Evolutionary conservation across 345 rosid species (phyloP), one percentile per base, ranked within the genome.

Genomic region (Bruguiera parviflora): DNA sequence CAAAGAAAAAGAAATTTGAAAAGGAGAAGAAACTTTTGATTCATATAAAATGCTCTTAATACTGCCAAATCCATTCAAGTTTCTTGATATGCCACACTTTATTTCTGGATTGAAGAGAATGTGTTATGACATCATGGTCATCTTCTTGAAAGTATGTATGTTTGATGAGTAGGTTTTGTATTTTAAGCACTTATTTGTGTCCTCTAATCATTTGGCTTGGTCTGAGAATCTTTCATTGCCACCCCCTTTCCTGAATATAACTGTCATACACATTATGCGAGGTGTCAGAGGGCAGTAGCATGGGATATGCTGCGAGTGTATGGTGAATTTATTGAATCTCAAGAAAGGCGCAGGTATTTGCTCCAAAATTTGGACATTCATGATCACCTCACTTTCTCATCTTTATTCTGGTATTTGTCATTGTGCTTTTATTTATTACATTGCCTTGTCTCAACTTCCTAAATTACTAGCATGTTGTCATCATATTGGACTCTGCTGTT

Each of bases 261-360:
- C 55, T 28, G 5, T 73, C 19, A 20, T 46, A 21, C 35, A 22
- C 61, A 39, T 51, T 46, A n/a, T 74, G 21, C 69, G 77, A 33
- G 75, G 68, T 71, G 24, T 63, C 82, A 92, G 98, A 82, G 82
- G 57, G 98, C 96, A 67, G 86, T 82, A 75, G 94, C 96, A 0
- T 90, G 96, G 99, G 99, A 95, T 84, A 92, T 95, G 98, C 87
- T 95, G 72, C 90, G 70, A 85, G 91, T 95, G 74, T 92, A 95
- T 66, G 78, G 89, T 76, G 83, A 84, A 71, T 95, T 92, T 80
- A 71, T 95, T 73, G 93, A 88, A 63, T 71, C 89, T 70, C 82
- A 81, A 71, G 98, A 95, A 70, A 88, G 78, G 75, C 87, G 88
- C 84, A 90, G 98, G 99, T 95, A 84, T 68, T 51, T 71, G 10